Conservation (phyloP, 106 monocot species). For the Vanilla planifolia region DNA sequence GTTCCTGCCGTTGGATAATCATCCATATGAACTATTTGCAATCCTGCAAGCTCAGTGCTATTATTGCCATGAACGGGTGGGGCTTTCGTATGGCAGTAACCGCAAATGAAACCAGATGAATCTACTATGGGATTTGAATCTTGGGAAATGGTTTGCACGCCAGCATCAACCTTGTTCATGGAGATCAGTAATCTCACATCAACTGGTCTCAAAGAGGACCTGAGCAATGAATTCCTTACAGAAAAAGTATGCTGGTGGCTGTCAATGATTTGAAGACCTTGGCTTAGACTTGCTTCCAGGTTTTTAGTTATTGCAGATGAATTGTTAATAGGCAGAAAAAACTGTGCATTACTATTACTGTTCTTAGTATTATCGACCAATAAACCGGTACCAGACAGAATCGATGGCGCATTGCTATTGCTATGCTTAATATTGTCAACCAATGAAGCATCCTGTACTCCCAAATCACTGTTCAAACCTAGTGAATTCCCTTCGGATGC, state of each 20-base stretch:
- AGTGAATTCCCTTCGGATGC: constrained; percentile 24
- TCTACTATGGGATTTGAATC: constrained; percentile 34
- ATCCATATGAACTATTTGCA: constrained; percentile 65
- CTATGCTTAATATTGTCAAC: constrained; percentile 15
- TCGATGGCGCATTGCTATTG: constrained; percentile 9
- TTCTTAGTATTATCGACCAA: constrained; percentile 17
- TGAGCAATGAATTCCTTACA: constrained; percentile 51
- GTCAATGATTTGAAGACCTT: constrained; percentile 72
- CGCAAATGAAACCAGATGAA: constrained; percentile 38
- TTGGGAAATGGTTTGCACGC: constrained; percentile 46
- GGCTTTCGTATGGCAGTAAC: constrained; percentile 43
- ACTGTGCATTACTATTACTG: constrained; percentile 13
- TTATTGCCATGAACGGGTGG: constrained; percentile 31
- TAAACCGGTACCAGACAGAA: constrained; percentile 14
- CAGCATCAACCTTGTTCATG: constrained; percentile 45
- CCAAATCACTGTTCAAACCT: constrained; percentile 10
- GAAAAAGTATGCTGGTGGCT: constrained; percentile 31
- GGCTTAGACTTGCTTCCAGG: constrained; percentile 67
- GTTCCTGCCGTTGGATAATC: not conserved
- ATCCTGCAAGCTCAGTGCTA: constrained; percentile 21
- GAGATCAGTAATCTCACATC: constrained; percentile 35
- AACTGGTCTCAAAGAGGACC: constrained; percentile 41
- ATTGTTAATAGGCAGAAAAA: constrained; percentile 13
- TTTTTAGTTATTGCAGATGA: constrained; percentile 38
- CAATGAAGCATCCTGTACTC: constrained; percentile 15